A percentile compares a stretch with the other conserved stretches of the same genome.
These are phyloP conservation scores for Tuber aestivum DNA, from an alignment of 495 filamentous ascomycete species.

Conservation along the genomic window DNA sequence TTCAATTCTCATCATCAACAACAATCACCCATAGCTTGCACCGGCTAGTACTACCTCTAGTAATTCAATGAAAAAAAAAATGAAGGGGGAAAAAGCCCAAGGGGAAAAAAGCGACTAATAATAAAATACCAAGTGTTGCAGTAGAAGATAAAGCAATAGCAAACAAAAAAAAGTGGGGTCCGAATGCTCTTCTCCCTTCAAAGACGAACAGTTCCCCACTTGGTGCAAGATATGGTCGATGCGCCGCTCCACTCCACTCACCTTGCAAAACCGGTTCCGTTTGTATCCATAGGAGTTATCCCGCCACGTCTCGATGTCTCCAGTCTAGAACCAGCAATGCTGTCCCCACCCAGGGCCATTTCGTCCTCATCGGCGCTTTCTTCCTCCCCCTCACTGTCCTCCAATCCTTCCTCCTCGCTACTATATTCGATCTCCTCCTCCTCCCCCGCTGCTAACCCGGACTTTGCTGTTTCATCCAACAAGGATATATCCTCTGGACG, in stretches of 20 bases:
- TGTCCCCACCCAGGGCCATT: constrained; percentile 16
- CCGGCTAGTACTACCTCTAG: constrained; percentile 5
- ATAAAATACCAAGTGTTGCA: constrained; percentile 2
- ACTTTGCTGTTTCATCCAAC: constrained; percentile 69
- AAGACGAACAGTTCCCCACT: background rate
- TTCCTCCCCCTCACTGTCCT: constrained; percentile 49
- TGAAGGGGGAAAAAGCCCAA: background rate
- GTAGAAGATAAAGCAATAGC: background rate
- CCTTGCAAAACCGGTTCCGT: constrained; percentile 17
- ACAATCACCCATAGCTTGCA: background rate
- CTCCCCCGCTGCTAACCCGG: constrained; percentile 37
- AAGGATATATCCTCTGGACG: constrained; percentile 72
- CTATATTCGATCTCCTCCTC: constrained; percentile 28
- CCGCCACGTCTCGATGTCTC: constrained; percentile 22
- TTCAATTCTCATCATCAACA: constrained; percentile 1
- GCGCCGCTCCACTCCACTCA: constrained; percentile 12
- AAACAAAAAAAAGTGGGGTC: background rate
- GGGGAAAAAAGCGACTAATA: background rate
- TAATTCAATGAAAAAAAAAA: background rate
- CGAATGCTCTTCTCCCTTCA: constrained; percentile 1
- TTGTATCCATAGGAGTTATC: constrained; percentile 32
- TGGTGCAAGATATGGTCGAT: background rate
- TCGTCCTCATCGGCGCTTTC: constrained; percentile 51
- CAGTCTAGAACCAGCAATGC: constrained; percentile 20
- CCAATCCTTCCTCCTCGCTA: constrained; percentile 45